Evolutionary conservation across 805 yeast species (phyloP).

Genomic region (Yarrowia yakushimensis): DNA sequence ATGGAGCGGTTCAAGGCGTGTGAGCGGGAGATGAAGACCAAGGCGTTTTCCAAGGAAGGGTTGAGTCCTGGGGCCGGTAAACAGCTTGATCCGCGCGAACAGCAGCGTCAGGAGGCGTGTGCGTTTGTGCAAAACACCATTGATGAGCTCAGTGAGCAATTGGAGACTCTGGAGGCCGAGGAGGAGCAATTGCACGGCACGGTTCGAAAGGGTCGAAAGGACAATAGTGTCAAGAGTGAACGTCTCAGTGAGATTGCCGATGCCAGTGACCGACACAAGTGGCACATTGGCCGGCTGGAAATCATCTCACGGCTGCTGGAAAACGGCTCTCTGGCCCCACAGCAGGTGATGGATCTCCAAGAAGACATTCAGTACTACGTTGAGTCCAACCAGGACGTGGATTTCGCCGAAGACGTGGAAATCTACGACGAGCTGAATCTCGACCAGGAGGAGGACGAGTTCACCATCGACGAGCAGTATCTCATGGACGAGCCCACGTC

Average conservation of each 20-base stretch:
- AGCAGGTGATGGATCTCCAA: slow-evolving; percentile 66
- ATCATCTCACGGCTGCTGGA: slow-evolving; percentile 71
- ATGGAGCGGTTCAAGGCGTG: slow-evolving; percentile 96
- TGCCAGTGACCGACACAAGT: slow-evolving; percentile 65
- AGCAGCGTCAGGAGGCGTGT: slow-evolving; percentile 69
- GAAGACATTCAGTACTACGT: slow-evolving; percentile 93
- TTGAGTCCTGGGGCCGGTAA: slow-evolving; percentile 56
- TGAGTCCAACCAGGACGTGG: slow-evolving; percentile 88
- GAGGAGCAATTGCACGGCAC: slow-evolving; percentile 52
- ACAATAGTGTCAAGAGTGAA: slow-evolving; percentile 47
- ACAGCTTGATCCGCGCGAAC: slow-evolving; percentile 71
- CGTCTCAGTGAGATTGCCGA: slow-evolving; percentile 62
- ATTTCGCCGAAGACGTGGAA: slow-evolving; percentile 89
- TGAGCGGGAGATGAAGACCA: slow-evolving; percentile 88
- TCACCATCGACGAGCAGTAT: slow-evolving; percentile 33
- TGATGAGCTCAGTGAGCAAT: slow-evolving; percentile 78
- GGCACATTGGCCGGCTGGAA: slow-evolving; percentile 77
- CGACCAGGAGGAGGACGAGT: slow-evolving; percentile 51
- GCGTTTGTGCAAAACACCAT: slow-evolving; percentile 66
- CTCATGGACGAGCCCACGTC: slow-evolving; percentile 32
- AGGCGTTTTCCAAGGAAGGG: slow-evolving; percentile 92
- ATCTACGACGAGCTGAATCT: slow-evolving; percentile 83
- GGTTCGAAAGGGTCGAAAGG: slow-evolving; percentile 59
- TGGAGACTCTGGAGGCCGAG: slow-evolving; percentile 73
- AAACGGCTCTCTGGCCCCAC: slow-evolving; percentile 75